Evolutionary conservation across 2,329 filamentous ascomycete genomes (phyloP).

Genomic region (Sphaerostilbella broomeana): DNA sequence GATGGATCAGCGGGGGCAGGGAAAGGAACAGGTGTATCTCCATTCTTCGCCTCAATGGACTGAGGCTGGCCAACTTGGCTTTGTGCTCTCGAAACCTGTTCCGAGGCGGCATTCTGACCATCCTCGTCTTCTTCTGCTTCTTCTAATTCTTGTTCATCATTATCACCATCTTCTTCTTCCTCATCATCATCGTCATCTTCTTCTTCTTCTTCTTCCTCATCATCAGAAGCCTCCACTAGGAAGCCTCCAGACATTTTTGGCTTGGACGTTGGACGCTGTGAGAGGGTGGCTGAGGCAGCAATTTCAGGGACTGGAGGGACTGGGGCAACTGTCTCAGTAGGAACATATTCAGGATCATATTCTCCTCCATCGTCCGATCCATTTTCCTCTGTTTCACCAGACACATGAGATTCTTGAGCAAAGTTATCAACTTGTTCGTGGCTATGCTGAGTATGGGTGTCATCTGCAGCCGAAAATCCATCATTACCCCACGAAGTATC

Average conservation of each 20-base stretch:
- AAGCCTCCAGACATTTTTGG: conserved; percentile 56
- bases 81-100: conserved; percentile 1
- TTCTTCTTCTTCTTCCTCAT: conserved; percentile 40
- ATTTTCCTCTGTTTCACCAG: conserved; percentile 43
- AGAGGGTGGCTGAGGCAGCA: conserved; percentile 21
- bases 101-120: conserved; percentile 1
- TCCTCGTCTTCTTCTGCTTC: conserved; percentile 15
- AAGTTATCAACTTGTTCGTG: conserved; percentile 48
- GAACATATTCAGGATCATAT: conserved; percentile 53
- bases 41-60: conserved; percentile 17
- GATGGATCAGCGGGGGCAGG: conserved; percentile 22
- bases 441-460: conserved; percentile 50
- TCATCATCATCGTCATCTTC: conserved; percentile 21
- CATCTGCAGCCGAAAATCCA: conserved; percentile 49
- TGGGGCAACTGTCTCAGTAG: conserved; percentile 35
- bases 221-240: conserved; percentile 53
- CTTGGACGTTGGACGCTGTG: conserved; percentile 36
- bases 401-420: conserved; percentile 40
- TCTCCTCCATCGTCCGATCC: conserved; percentile 48
- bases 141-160: conserved; percentile 24
- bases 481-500: conserved; percentile 45
- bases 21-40: conserved; percentile 18
- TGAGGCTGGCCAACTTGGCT: conserved; percentile 16
- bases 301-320: conserved; percentile 31
- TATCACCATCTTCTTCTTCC: conserved; percentile 39